Evolutionary conservation across 352 stramenopile species (phyloP), one percentile per base, ranked within the genome.

Genomic region (Globisporangium solare): DNA sequence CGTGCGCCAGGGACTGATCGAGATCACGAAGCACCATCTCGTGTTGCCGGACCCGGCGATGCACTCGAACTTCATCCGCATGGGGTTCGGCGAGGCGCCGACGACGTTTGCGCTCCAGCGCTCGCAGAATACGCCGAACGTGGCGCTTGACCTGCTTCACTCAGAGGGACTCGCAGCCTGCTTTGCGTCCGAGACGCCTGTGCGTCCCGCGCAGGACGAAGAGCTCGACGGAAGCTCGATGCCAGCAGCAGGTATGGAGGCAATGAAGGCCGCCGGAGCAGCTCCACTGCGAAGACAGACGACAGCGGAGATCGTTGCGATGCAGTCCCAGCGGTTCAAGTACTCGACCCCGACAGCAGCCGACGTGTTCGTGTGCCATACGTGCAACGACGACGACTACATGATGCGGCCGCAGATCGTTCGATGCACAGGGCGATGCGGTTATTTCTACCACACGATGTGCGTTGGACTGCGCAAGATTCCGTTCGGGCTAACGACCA

Each of bases 351-450:
- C 73, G 10, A 74, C 73, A 1, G 48, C 59, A 1, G 41, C 57
- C 4, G 61, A 77, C 37, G 58, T 63, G 18, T 70, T 63, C 12
- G 21, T 81, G 13, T 94, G 83, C 55, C 46, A 61, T 17, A 63
- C 70, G 1, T 94, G 83, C 67, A 80, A 83, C 13, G 79, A 92
- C 47, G 83, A 94, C 32, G 83, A 94, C 68, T 92, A 88, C 61
- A 85, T 92, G 75, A 88, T 85, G 69, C 76, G 83, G 1, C 69
- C 83, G 5, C 83, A 94, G 56, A 62, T 94, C 46, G 78, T 94
- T 0, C 60, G 48, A 1, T 94, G 83, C 61, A 70, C 54, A 2
- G 79, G 75, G 0, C 37, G 50, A 10, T 94, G 83, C 20, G 58
- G 59, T 17, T 70, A 63, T 12, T 76, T 72, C 40, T 94, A 88